A percentile compares a stretch with the other conserved stretches of the same genome.
These are phyloP conservation scores for Pseudocercospora macadamiae DNA, from an alignment of 2,329 filamentous ascomycete genomes.

Conservation along the genomic window DNA sequence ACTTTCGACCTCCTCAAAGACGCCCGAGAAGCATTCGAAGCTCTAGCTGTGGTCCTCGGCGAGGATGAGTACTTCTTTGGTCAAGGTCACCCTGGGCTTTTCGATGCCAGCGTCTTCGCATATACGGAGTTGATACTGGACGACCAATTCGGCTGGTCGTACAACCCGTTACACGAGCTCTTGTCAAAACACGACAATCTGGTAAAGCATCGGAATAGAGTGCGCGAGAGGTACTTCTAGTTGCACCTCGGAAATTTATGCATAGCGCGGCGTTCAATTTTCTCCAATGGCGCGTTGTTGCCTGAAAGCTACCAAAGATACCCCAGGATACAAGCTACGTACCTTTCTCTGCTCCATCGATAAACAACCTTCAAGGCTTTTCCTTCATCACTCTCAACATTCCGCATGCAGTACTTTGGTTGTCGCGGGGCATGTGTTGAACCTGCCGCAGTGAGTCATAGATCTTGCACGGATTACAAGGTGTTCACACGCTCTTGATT, in stretches of 20 bases:
- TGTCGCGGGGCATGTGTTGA: background rate
- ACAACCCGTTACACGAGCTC: conserved; percentile 61
- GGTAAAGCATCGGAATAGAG: conserved; percentile 64
- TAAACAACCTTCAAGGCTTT: background rate
- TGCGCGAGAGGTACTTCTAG: conserved; percentile 57
- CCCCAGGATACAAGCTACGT: background rate
- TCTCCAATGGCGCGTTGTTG: conserved; percentile 1
- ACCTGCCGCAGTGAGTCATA: background rate
- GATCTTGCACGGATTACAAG: background rate
- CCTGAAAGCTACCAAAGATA: conserved; percentile 6
- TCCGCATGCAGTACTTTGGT: background rate
- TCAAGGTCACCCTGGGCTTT: conserved; percentile 63
- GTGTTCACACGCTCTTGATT: too few species aligned
- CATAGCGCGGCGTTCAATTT: conserved; percentile 3
- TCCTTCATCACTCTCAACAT: background rate
- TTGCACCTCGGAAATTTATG: background rate
- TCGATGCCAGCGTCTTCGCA: conserved; percentile 87
- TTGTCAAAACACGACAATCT: conserved; percentile 64
- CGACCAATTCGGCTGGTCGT: conserved; percentile 64
- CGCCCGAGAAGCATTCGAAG: conserved; percentile 64
- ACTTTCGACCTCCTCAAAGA: conserved; percentile 61
- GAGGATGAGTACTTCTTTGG: conserved; percentile 65
- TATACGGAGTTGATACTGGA: conserved; percentile 83
- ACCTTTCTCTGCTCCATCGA: background rate
- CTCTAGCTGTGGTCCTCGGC: conserved; percentile 63